phyloP scores from a whole-genome alignment of 768 basidiomycete species.

The Lentinula sp. region DNA sequence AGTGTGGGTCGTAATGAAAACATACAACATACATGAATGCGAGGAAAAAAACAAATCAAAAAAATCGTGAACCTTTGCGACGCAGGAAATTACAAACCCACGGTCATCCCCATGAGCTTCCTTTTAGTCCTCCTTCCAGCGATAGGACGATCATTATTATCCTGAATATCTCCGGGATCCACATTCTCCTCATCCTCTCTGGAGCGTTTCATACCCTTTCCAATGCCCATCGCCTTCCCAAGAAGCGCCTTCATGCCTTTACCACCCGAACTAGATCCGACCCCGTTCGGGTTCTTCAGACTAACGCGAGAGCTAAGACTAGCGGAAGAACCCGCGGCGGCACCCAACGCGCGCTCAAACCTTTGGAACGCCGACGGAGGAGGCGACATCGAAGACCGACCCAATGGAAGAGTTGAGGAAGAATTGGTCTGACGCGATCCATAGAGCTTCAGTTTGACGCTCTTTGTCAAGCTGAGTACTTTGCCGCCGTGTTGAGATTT shows the following conservation, averaged over 20 bases:
- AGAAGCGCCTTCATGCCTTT: constrained; percentile 1
- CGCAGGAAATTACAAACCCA: background rate
- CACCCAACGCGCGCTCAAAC: background rate
- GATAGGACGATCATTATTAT: background rate
- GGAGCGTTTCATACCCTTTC: constrained; percentile 1
- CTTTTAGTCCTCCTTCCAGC: constrained; percentile 2
- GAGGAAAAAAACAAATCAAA: background rate
- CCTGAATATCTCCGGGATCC: background rate
- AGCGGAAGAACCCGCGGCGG: background rate
- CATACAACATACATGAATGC: background rate
- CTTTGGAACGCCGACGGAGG: background rate
- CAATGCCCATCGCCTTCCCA: background rate
- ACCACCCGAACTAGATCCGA: background rate
- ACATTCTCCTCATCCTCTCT: constrained; percentile 3
- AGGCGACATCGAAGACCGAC: constrained; percentile 1
- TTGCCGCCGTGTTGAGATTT: background rate
- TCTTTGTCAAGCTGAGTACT: background rate
- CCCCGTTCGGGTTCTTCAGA: background rate
- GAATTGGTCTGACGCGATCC: background rate
- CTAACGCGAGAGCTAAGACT: background rate
- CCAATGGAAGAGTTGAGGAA: background rate
- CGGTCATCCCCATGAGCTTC: background rate
- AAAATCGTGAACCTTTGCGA: background rate
- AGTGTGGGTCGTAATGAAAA: background rate
- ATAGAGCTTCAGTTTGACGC: background rate